Evolutionary conservation across 2,329 filamentous ascomycete species (phyloP).

Genomic region (Thyridium curvatum): DNA sequence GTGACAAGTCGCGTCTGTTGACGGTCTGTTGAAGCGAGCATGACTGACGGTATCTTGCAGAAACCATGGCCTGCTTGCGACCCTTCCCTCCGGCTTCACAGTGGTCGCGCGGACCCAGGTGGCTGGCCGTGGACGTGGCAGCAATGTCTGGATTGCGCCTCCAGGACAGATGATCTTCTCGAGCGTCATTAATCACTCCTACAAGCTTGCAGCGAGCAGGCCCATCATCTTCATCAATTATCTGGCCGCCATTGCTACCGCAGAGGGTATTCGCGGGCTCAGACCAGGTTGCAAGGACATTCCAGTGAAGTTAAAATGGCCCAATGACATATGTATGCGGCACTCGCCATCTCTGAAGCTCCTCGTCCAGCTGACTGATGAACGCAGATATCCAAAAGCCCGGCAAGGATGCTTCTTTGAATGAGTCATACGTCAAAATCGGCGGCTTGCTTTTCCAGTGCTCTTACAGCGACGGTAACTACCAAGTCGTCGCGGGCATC

Average conservation of each 20-base stretch:
- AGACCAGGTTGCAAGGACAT: constrained; percentile 67
- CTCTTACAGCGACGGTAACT: constrained; percentile 67
- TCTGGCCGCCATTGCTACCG: constrained; percentile 79
- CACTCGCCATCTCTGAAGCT: too few relatives aligned
- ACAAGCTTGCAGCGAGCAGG: constrained; percentile 61
- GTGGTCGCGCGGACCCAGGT: constrained; percentile 82
- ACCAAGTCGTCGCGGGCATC: constrained; percentile 79
- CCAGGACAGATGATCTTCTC: constrained; percentile 83
- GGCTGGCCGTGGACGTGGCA: constrained; percentile 79
- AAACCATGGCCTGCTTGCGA: constrained; percentile 70
- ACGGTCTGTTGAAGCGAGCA: constrained; percentile 4
- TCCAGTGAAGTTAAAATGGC: constrained; percentile 90
- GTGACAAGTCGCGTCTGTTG: too few relatives aligned
- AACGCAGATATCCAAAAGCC: constrained; percentile 59
- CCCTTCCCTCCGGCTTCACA: constrained; percentile 80
- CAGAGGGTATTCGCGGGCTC: constrained; percentile 77
- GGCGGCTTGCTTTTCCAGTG: constrained; percentile 91
- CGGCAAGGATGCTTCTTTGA: constrained; percentile 33
- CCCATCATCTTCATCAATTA: constrained; percentile 95
- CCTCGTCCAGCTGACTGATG: neutral
- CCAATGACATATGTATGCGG: constrained; percentile 76
- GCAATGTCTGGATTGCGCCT: constrained; percentile 92
- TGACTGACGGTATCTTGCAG: constrained; percentile 27
- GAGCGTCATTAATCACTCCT: constrained; percentile 76
- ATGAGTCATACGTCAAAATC: constrained; percentile 70